A percentile compares a stretch with the other conserved stretches of the same genome.
These are phyloP conservation scores for Sarocladiaceae sp. DNA, from an alignment of 2,329 filamentous ascomycete species.

Conservation along the genomic window DNA sequence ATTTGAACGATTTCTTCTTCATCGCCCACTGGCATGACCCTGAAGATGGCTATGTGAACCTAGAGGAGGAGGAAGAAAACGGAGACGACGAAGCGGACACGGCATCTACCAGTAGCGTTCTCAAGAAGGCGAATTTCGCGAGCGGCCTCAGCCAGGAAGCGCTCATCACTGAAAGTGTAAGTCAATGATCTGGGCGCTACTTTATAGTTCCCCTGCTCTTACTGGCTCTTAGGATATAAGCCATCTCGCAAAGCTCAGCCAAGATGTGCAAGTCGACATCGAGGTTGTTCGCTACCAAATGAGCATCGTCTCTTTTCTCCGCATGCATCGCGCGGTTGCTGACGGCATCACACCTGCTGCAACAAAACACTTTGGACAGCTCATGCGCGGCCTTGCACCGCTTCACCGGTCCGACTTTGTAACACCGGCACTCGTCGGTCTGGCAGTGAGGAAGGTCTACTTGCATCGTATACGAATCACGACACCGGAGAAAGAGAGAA, in stretches of 20 bases:
- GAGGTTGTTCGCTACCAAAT: slow-evolving; percentile 82
- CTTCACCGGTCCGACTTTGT: slow-evolving; percentile 78
- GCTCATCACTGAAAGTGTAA: slow-evolving; percentile 40
- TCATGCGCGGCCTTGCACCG: slow-evolving; percentile 71
- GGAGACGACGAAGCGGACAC: slow-evolving; percentile 26
- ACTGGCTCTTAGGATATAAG: slow-evolving; percentile 55
- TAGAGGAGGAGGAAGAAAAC: slow-evolving; percentile 56
- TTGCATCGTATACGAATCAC: slow-evolving; percentile 76
- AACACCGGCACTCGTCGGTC: slow-evolving; percentile 75
- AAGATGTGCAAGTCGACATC: slow-evolving; percentile 60
- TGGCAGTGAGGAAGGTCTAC: slow-evolving; percentile 85
- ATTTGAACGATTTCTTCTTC: slow-evolving; percentile 79
- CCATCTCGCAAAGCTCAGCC: slow-evolving; percentile 53
- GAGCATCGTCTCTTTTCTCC: slow-evolving; percentile 82
- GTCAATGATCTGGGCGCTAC: slow-evolving; percentile 12
- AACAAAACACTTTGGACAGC: slow-evolving; percentile 69
- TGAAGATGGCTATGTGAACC: slow-evolving; percentile 67
- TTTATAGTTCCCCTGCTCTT: slow-evolving; percentile 13
- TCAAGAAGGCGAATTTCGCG: slow-evolving; percentile 30
- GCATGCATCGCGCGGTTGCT: slow-evolving; percentile 79
- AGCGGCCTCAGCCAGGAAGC: slow-evolving; percentile 20
- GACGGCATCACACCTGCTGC: slow-evolving; percentile 74
- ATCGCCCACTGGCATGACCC: slow-evolving; percentile 81
- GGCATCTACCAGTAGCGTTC: slow-evolving; percentile 40
- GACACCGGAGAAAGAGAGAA: slow-evolving; percentile 68